phyloP scores from a whole-genome alignment of 192 early-diverging fungal species.

The Podila verticillata region DNA sequence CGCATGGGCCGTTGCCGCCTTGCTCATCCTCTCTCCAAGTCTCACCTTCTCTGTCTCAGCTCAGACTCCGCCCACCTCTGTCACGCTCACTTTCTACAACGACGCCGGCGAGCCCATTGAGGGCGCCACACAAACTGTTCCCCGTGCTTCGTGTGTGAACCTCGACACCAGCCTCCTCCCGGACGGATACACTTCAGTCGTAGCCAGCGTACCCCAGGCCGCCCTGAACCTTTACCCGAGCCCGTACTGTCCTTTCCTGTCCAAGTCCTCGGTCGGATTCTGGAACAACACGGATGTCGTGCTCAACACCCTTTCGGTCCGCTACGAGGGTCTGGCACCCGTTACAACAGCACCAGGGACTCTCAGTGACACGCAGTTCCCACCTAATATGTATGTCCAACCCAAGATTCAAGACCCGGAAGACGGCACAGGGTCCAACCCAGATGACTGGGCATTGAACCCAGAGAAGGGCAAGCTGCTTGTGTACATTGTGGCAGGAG shows the following conservation, averaged over 20 bases:
- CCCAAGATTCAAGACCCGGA: not conserved
- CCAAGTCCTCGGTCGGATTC: slow-evolving; percentile 15
- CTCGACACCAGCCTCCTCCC: not conserved
- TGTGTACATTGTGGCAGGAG: slow-evolving; percentile 10
- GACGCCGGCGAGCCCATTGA: slow-evolving; percentile 5
- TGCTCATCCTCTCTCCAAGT: not conserved
- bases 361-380: slow-evolving; percentile 4
- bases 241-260: slow-evolving; percentile 6
- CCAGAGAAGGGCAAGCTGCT: slow-evolving; percentile 20
- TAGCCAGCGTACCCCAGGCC: slow-evolving; percentile 8
- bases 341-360: slow-evolving; percentile 5
- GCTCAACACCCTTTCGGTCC: not conserved
- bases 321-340: slow-evolving; percentile 26
- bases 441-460: slow-evolving; percentile 12
- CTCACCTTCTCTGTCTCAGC: not conserved
- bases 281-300: slow-evolving; percentile 16
- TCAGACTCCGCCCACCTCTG: not conserved
- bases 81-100: not conserved
- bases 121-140: not conserved
- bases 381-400: not conserved
- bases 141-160: not conserved
- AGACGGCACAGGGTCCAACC: not conserved
- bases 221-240: slow-evolving; percentile 27
- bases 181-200: slow-evolving; percentile 1
- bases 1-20: not conserved